Evolutionary conservation across 345 rosid genomes (phyloP), one percentile per base, ranked within the genome.

Genomic region (Syzygium oleosum): DNA sequence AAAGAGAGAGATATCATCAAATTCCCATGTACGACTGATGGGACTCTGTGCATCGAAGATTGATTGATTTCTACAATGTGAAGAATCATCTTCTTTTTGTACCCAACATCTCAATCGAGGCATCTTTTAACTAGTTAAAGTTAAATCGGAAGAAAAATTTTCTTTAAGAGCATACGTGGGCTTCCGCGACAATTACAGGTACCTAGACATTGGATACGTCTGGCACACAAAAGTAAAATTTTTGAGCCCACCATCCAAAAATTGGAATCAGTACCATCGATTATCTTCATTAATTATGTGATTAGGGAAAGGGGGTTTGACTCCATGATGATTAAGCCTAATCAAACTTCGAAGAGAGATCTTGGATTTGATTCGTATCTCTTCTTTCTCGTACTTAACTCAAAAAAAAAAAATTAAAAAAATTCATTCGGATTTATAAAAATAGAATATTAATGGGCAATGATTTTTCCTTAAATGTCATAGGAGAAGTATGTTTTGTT

Each of bases 61-160:
- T 87, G 58, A 84, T 90, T 88, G 84, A 89, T 90, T 53, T 88
- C 88, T 88, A 90, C 90, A 87, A 86, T 73, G 90, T 83, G 59
- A 43, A 43, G 91, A 91, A 88, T 91, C 90, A 43, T 73, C 49
- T 73, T 89, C 89, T 85, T 90, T 86, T 84, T 87, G 85, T 88
- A 88, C 84, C 84, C 84, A 87, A 87, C 90, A 87, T 38, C 89
- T 89, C 87, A 54, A 77, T 86, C 83, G 83, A 73, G 83, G 83
- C 49, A 73, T 21, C 21, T 73, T 9, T 73, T 9, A 19, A 38
- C 19, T 38, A 73, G 49, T 21, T 73, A 73, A 73, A 73, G 80
- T 38, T 73, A 9, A 73, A 73, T 38, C 21, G 12, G 21, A 29
- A 38, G 38, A 4, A 17, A 17, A 4, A 31, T 43, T 43, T 43